A percentile compares a stretch with the other conserved stretches of the same genome.
These are phyloP conservation scores for Hygrophorus russula DNA, from an alignment of 768 basidiomycete species.

Conservation along the genomic window DNA sequence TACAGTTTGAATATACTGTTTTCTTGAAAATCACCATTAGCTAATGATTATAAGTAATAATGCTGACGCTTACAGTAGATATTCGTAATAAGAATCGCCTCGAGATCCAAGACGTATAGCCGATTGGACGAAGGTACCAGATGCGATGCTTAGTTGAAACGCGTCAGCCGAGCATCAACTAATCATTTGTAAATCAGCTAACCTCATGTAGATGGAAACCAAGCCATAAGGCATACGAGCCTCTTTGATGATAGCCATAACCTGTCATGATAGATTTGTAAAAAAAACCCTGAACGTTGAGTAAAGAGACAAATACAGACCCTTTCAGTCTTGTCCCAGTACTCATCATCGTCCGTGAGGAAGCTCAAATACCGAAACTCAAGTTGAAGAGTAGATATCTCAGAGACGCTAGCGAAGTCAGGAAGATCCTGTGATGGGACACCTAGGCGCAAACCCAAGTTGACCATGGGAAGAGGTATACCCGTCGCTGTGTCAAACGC, in stretches of 20 bases:
- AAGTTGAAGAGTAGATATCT: conserved; percentile 81
- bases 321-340: conserved; percentile 74
- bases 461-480: conserved; percentile 71
- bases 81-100: conserved; percentile 93
- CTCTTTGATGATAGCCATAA: conserved; percentile 59
- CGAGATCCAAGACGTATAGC: conserved; percentile 85
- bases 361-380: conserved; percentile 83
- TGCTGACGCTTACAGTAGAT: conserved; percentile 49
- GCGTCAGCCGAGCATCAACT: neutral
- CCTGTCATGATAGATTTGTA: conserved; percentile 14
- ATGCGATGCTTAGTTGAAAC: conserved; percentile 19
- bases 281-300: neutral
- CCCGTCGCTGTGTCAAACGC: conserved; percentile 77
- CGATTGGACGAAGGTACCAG: conserved; percentile 40
- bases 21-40: conserved; percentile 23
- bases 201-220: conserved; percentile 82
- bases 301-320: conserved; percentile 22
- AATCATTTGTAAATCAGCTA: conserved; percentile 3
- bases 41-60: neutral
- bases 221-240: conserved; percentile 60
- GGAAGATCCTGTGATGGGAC: conserved; percentile 47
- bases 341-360: conserved; percentile 64
- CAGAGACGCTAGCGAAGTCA: conserved; percentile 67
- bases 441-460: conserved; percentile 53
- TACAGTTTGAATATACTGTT: conserved; percentile 79